Evolutionary conservation across 306 rosid genomes (phyloP).

Genomic region (Cucumis melo): DNA sequence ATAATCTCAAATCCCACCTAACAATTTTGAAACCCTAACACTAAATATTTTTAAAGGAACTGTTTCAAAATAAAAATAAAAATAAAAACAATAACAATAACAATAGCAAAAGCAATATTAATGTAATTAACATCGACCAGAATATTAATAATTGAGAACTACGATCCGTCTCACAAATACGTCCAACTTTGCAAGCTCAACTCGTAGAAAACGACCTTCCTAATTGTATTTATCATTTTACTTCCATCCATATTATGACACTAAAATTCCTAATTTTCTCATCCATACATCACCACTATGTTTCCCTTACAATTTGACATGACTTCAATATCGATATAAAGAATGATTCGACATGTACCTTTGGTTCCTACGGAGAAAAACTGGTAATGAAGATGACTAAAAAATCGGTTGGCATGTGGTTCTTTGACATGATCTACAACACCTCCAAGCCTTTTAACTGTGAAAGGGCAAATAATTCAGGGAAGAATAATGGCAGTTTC

Average conservation of each 20-base stretch:
- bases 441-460: not conserved
- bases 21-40: too few species aligned
- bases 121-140: not conserved
- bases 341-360: not conserved
- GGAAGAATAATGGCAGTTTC: not conserved
- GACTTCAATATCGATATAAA: too few species aligned
- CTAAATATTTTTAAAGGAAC: too few species aligned
- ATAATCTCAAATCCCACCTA: too few species aligned
- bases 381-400: not conserved
- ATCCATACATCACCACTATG: not conserved
- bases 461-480: not conserved
- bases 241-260: not conserved
- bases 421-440: not conserved
- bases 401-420: not conserved
- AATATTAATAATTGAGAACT: not conserved
- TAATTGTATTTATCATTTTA: not conserved
- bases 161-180: not conserved
- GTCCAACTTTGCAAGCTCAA: not conserved
- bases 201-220: not conserved
- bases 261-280: not conserved
- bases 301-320: not conserved
- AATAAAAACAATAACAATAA: too few species aligned
- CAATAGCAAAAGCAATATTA: too few species aligned
- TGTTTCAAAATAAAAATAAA: too few species aligned
- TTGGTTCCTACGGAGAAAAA: not conserved